phyloP scores from a whole-genome alignment of 129 eudicot genomes.

The Mikania micrantha region DNA sequence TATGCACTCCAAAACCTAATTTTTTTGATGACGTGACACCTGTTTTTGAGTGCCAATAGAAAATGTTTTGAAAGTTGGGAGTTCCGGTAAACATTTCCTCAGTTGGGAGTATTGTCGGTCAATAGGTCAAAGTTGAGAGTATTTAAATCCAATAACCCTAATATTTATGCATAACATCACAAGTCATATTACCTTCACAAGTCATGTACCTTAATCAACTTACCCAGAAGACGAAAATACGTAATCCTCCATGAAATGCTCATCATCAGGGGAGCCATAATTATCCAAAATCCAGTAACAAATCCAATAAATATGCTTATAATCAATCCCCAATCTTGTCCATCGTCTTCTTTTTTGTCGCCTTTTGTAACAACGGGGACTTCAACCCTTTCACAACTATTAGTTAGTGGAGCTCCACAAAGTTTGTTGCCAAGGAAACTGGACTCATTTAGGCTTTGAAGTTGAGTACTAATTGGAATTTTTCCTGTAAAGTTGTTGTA shows the following conservation, averaged over 20 bases:
- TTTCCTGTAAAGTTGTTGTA: not conserved
- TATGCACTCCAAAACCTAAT: no score
- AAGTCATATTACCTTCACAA: no score
- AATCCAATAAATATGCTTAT: not conserved
- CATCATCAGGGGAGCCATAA: not conserved
- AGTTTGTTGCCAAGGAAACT: constrained; percentile 15
- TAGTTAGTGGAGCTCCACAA: constrained; percentile 23
- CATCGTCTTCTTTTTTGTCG: not conserved
- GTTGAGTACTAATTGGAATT: constrained; percentile 14
- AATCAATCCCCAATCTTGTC: not conserved
- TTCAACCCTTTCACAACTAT: not conserved
- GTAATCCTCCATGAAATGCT: constrained; percentile 10
- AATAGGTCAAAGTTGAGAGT: no score
- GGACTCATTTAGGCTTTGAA: constrained; percentile 11
- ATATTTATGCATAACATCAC: not conserved
- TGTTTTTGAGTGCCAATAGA: no score
- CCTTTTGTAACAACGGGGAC: not conserved
- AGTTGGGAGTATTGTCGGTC: no score
- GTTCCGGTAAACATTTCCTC: no score
- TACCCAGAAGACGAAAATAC: not conserved
- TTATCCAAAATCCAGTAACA: not conserved
- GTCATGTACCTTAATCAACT: not conserved
- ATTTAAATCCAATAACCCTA: no score
- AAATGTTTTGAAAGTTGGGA: no score
- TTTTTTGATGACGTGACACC: no score